phyloP scores from a whole-genome alignment of 2,329 filamentous ascomycete species.

The Alternaria viburni region DNA sequence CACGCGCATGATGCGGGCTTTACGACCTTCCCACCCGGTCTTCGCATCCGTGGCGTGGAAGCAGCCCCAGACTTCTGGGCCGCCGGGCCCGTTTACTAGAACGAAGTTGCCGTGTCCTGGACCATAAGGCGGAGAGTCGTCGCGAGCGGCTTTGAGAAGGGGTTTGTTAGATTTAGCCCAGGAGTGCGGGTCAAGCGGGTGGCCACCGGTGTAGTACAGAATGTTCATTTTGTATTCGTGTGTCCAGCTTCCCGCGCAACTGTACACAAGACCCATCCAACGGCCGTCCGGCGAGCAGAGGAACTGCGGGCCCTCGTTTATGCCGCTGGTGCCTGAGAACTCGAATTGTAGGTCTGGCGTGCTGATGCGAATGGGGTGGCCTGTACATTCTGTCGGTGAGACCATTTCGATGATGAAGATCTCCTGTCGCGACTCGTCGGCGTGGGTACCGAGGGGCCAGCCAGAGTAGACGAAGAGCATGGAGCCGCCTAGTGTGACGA shows the following conservation, averaged over 20 bases:
- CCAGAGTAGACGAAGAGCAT: conserved; percentile 56
- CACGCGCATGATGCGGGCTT: conserved; percentile 54
- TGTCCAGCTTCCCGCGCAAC: conserved; percentile 56
- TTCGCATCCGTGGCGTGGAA: conserved; percentile 56
- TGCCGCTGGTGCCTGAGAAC: conserved; percentile 48
- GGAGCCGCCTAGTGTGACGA: conserved; percentile 47
- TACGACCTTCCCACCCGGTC: conserved; percentile 55
- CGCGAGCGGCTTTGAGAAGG: conserved; percentile 45
- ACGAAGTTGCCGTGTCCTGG: conserved; percentile 57
- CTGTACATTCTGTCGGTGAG: conserved; percentile 44
- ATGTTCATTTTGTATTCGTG: conserved; percentile 58
- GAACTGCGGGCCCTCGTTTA: conserved; percentile 55
- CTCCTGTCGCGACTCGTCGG: conserved; percentile 51
- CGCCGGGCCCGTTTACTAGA: conserved; percentile 39
- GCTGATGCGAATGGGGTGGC: conserved; percentile 49
- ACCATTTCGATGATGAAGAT: conserved; percentile 52
- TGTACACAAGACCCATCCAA: conserved; percentile 56
- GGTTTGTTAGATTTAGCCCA: conserved; percentile 52
- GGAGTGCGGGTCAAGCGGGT: conserved; percentile 45
- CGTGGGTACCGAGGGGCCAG: conserved; percentile 49
- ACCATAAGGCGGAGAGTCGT: conserved; percentile 51
- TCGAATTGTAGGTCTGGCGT: conserved; percentile 52
- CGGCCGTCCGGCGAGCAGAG: conserved; percentile 43
- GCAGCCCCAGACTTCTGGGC: conserved; percentile 51
- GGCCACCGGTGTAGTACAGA: conserved; percentile 49